phyloP scores from a whole-genome alignment of 2,329 filamentous ascomycete species.

The Triangularia verruculosa region DNA sequence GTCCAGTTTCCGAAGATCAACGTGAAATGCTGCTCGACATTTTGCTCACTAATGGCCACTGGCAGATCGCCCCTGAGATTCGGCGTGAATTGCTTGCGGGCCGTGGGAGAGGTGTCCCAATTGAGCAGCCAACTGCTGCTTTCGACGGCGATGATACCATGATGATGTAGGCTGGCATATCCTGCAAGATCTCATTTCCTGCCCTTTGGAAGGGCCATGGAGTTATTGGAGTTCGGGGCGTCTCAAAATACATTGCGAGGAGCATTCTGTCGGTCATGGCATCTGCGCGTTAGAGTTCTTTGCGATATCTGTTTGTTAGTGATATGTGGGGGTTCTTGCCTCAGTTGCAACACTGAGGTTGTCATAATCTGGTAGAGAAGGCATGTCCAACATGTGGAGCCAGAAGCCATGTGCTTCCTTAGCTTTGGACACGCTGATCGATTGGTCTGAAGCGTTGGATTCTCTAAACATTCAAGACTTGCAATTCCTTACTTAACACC shows the following conservation, averaged over 20 bases:
- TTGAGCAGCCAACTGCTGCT: conserved; percentile 54
- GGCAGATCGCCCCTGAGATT: conserved; percentile 86
- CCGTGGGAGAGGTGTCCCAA: conserved; percentile 73
- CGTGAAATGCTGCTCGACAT: conserved; percentile 86
- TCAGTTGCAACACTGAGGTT: too few relatives aligned
- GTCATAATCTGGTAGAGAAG: neutral
- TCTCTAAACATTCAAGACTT: neutral
- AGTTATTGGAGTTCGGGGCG: neutral
- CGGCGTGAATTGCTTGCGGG: conserved; percentile 84
- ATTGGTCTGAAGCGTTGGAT: neutral
- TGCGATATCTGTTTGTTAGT: too few relatives aligned
- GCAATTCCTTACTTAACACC: neutral
- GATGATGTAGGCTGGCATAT: conserved; percentile 57
- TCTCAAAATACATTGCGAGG: neutral
- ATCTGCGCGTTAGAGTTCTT: too few relatives aligned
- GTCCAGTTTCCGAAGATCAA: conserved; percentile 75
- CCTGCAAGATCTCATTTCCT: neutral
- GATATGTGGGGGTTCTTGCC: neutral
- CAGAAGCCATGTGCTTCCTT: neutral
- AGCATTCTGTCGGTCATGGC: neutral
- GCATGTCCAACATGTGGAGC: neutral
- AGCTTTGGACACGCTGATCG: too few relatives aligned
- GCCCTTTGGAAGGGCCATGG: neutral
- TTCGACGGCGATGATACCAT: conserved; percentile 88
- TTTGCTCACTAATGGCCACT: conserved; percentile 78